Evolutionary conservation across 2,329 filamentous ascomycete genomes (phyloP).

Genomic region (Verticillium albo-atrum): DNA sequence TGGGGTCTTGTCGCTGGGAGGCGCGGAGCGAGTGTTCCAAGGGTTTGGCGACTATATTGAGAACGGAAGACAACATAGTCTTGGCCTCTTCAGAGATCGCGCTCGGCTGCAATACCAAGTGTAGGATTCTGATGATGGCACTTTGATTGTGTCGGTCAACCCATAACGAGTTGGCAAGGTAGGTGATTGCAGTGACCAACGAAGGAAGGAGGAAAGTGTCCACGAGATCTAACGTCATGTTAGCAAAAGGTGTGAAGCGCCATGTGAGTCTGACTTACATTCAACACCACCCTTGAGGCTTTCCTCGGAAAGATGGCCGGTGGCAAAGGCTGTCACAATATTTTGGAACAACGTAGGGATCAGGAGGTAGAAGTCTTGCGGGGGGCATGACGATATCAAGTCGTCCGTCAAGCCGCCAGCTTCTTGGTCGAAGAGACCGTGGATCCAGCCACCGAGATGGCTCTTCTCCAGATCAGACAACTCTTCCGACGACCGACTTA

Average conservation of each 20-base stretch:
- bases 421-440: constrained; percentile 71
- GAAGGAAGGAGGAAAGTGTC: constrained; percentile 79
- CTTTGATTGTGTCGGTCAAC: constrained; percentile 62
- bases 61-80: constrained; percentile 65
- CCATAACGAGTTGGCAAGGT: constrained; percentile 67
- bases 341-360: constrained; percentile 74
- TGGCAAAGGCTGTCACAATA: constrained; percentile 66
- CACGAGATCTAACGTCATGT: constrained; percentile 54
- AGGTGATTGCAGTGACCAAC: constrained; percentile 67
- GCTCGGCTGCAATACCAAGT: constrained; percentile 65
- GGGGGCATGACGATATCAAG: constrained; percentile 74
- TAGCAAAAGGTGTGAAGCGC: constrained; percentile 6
- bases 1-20: constrained; percentile 62
- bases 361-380: constrained; percentile 77
- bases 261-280: constrained; percentile 43
- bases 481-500: constrained; percentile 53
- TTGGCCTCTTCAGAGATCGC: constrained; percentile 68
- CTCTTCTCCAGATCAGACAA: constrained; percentile 60
- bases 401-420: constrained; percentile 72
- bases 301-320: constrained; percentile 61
- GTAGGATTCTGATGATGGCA: constrained; percentile 66
- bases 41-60: constrained; percentile 66
- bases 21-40: constrained; percentile 63
- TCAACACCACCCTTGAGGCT: constrained; percentile 71
- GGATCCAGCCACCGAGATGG: constrained; percentile 71